These are phyloP conservation scores for Paramyrothecium sp. DNA, from an alignment of 2,329 filamentous ascomycete genomes.

Conservation along the genomic window DNA sequence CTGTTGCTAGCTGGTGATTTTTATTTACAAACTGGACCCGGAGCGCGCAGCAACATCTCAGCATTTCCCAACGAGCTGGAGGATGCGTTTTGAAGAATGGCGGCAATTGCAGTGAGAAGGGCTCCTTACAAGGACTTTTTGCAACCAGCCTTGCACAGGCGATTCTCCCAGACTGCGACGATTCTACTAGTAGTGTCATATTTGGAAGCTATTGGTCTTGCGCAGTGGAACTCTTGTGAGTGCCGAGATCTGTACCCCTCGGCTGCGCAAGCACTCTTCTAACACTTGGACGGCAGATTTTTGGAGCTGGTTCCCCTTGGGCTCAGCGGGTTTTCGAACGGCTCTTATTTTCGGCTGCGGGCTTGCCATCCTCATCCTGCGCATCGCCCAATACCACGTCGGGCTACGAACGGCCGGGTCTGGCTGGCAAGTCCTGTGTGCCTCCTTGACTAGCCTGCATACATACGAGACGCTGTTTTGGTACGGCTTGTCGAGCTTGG, in stretches of 20 bases:
- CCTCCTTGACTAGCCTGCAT: constrained; percentile 55
- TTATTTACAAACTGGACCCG: constrained; percentile 26
- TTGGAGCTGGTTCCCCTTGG: constrained; percentile 85
- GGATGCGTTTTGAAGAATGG: constrained; percentile 49
- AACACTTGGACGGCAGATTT: constrained; percentile 51
- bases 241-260: constrained; percentile 10
- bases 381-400: constrained; percentile 80
- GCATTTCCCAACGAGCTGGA: constrained; percentile 29
- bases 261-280: constrained; percentile 6
- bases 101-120: constrained; percentile 52
- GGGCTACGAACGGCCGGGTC: constrained; percentile 71
- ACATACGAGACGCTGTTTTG: constrained; percentile 70
- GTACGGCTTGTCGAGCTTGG: constrained; percentile 74
- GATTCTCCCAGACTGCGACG: constrained; percentile 77
- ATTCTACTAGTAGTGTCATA: constrained; percentile 73
- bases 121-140: constrained; percentile 82
- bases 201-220: constrained; percentile 66
- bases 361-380: constrained; percentile 77
- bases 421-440: constrained; percentile 61
- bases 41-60: constrained; percentile 13
- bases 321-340: constrained; percentile 71
- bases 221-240: constrained; percentile 68
- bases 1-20: constrained; percentile 32
- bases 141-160: constrained; percentile 81
- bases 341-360: constrained; percentile 73